phyloP scores from a whole-genome alignment of 2,329 filamentous ascomycete genomes.

The Anisogramma anomala region DNA sequence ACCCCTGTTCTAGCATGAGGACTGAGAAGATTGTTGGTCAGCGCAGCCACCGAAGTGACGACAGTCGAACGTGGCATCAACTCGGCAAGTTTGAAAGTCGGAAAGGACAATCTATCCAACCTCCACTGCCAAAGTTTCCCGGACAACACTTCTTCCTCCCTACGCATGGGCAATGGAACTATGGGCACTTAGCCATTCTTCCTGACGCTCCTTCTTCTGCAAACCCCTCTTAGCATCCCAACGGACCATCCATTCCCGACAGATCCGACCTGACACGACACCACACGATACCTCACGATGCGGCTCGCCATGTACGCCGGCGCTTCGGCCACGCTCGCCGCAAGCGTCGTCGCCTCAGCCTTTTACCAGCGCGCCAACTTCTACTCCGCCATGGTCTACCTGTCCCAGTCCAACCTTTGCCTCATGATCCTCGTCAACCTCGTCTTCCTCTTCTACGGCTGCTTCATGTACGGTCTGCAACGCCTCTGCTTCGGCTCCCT shows the following conservation, averaged over 20 bases:
- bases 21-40: too few relatives aligned
- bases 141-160: neutral
- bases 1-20: too few relatives aligned
- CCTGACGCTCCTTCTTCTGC: conserved; percentile 1
- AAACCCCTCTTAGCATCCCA: conserved; percentile 1
- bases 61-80: too few relatives aligned
- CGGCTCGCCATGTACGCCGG: conserved; percentile 49
- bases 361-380: conserved; percentile 95
- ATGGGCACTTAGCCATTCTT: conserved; percentile 13
- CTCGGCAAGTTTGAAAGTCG: neutral
- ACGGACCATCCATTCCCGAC: neutral
- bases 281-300: conserved; percentile 31
- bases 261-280: neutral
- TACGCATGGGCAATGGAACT: conserved; percentile 8
- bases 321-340: conserved; percentile 73
- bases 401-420: conserved; percentile 92
- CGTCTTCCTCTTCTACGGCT: conserved; percentile 67
- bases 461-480: conserved; percentile 76
- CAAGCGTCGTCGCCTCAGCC: conserved; percentile 73
- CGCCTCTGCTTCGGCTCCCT: conserved; percentile 82
- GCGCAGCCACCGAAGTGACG: too few relatives aligned
- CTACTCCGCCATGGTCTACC: conserved; percentile 94
- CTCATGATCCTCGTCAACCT: conserved; percentile 91
- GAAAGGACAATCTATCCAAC: neutral
- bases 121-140: conserved; percentile 9